Base-by-base conservation (phyloP, 208 protist species). In the Leptomonas seymouri region DNA sequence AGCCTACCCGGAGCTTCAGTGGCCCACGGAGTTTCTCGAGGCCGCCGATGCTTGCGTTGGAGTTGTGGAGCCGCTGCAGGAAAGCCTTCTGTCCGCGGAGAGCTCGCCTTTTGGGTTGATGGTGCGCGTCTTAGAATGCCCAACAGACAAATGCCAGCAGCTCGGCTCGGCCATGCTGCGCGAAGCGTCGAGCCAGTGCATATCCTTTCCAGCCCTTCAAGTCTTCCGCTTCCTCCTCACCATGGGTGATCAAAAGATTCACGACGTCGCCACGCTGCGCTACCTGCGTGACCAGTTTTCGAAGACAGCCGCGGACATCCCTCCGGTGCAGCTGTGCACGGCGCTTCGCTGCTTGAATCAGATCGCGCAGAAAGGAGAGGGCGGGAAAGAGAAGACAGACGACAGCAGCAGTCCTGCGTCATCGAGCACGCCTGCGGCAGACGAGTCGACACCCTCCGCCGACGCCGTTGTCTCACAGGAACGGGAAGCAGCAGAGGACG, bases 191-290 rank as follows among this genome's bases (percentile, higher is more conserved):
- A 68, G 74, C 15, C 87, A 93, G 71, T 79, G 69, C 27, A 67
- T 86, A 51, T 45, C 71, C 9, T 74, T 95, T 23, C 82, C 90
- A 0, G 78, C 90, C 12, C 63, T 92, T 23, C 90, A 93, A 62
- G 77, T 85, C 15, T 95, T 93, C 75, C 85, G 78, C 41, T 93
- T 89, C 68, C 77, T 95, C 18, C 73, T 93, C 12, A 67, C 79
- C 3, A 46, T 95, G 36, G 90, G 87, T 27, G 87, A 95, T 56
- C 51, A 78, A 46, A 64, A 63, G 46, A 58, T 88, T 44, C 53
- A 30, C 48, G 86, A 92, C 67, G 70, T 23, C 21, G 57, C 62
- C 23, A 81, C 88, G 39, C 67, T 78, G 46, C 54, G 53, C 56
- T 89, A 93, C 68, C 69, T 95, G 53, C 78, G 84, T 9, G 81